Base-by-base conservation (phyloP, 2,329 filamentous ascomycete species). In the Hymenoscyphus albidus region DNA sequence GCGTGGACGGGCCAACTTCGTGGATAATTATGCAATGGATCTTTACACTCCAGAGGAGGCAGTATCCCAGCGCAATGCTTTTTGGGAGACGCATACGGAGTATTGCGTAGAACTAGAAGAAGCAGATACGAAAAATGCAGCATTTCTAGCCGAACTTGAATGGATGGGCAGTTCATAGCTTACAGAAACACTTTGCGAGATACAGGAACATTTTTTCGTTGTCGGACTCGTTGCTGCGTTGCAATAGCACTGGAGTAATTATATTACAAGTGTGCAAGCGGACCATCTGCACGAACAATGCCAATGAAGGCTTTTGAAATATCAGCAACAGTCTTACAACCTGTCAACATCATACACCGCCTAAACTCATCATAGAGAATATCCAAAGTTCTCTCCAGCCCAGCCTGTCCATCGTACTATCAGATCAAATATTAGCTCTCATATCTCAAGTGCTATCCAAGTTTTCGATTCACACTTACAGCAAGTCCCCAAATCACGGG, bases 401-500 rank as follows among this genome's bases (percentile, higher is more conserved):
- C 55, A 5, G 10, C 13, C 13, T 58, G 55, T 27, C 55, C 55
- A 39, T 58, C 55, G 18, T 58, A 58, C 55, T 58, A 35, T 39
- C 55, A 16, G 38, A 38, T 39, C 31, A 38, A 32, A 31, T 38
- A n/a, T 39, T 7, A 35, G 31, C 27, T 35, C 32, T 5, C 31
- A 58, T n/a, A 5, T 35, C 55, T 35, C 44, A 48, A 48, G 1
- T 22, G 1, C 6, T n/a, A 5, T 16, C 31, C 14, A 10, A 35
- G 55, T 27, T 27, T 27, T 27, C 13, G 35, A 32, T n/a, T 12
- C 48, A 58, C 38, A 39, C 55, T 39, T 48, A 48, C 44, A 48
- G 44, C 44, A 7, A 88, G 74, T 0, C 84, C 84, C 71, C 86
- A 88, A 14, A 87, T 79, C 31, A 80, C 83, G 3, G 85, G 85